Base-by-base conservation (phyloP, 257 asterid species). In the Ajuga chamaepitys region DNA sequence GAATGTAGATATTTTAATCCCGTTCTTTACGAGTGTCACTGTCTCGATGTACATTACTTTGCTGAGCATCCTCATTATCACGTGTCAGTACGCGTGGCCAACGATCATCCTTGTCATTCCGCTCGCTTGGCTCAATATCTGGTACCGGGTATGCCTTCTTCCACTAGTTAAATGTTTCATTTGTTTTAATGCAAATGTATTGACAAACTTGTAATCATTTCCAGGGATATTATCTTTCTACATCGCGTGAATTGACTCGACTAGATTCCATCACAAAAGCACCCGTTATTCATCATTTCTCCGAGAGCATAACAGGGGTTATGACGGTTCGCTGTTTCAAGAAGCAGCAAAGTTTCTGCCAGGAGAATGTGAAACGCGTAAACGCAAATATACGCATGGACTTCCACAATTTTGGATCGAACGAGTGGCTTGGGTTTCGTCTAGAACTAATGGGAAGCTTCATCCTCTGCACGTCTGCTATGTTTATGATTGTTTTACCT, bases 61-160 rank as follows among this genome's bases (percentile, higher is more conserved):
- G 66, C 59, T 85, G 24, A 78, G 95, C 70, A 85, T 90, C 73
- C 75, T 90, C 62, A 76, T 94, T 71, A 73, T 94, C 80, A 94
- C 95, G 1, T 94, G 99, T 47, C 97, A 94, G 66, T 88, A 90
- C 46, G 83, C 99, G 44, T 94, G 99, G 99, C 99, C 99, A 2
- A 86, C 95, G 0, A 52, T 81, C 6, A 73, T 94, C 62, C 90
- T 90, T 4, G 45, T 94, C 75, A 69, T 94, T 59, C 99, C 99
- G 13, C 91, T 94, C 3, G 96, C 77, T 55, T 94, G 97, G 97
- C 88, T 94, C 25, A 90, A 94, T 67, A 3, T 81, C 63, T 94
- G 99, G 99, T 88, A 72, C 65, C 82, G 95, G 89, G 99, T 93
- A 90, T 10, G 79, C 56, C 42, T 17, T 60, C 61, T 18, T 66